Evolutionary conservation across 1,284 basidiomycete genomes (phyloP).

Genomic region (Rhodotorula sp.): DNA sequence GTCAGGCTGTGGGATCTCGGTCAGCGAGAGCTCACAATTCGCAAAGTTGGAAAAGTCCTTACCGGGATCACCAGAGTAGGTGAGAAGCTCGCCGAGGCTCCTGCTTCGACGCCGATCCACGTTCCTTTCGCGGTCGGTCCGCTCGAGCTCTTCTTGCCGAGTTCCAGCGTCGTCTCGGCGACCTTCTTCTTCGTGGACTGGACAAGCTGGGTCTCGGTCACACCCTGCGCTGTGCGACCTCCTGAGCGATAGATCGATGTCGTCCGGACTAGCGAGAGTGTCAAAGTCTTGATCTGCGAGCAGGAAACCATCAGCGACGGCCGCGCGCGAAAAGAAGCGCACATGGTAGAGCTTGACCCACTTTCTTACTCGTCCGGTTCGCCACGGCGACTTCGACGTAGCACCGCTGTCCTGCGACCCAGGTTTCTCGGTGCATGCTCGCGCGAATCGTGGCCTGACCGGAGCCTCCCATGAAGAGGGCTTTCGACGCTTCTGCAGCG

Average conservation of each 20-base stretch:
- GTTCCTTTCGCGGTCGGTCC: constrained; percentile 80
- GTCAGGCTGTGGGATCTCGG: constrained; percentile 58
- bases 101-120: constrained; percentile 76
- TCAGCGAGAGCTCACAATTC: no score
- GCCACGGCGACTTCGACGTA: constrained; percentile 67
- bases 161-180: constrained; percentile 64
- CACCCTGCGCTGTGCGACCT: constrained; percentile 52
- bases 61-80: constrained; percentile 72
- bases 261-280: constrained; percentile 68
- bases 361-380: constrained; percentile 72
- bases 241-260: constrained; percentile 63
- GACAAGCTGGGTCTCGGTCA: constrained; percentile 35
- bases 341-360: constrained; percentile 26
- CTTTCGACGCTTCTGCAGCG: constrained; percentile 61
- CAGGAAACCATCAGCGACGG: no score
- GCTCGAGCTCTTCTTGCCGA: constrained; percentile 63
- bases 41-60: constrained; percentile 47
- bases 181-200: constrained; percentile 65
- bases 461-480: constrained; percentile 62
- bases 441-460: constrained; percentile 73
- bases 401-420: constrained; percentile 83
- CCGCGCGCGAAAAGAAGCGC: neutral
- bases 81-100: constrained; percentile 62
- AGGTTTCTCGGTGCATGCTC: constrained; percentile 69
- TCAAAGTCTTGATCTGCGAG: constrained; percentile 62